phyloP scores from a whole-genome alignment of 1,284 basidiomycete genomes.

The Mrakiaceae sp. region DNA sequence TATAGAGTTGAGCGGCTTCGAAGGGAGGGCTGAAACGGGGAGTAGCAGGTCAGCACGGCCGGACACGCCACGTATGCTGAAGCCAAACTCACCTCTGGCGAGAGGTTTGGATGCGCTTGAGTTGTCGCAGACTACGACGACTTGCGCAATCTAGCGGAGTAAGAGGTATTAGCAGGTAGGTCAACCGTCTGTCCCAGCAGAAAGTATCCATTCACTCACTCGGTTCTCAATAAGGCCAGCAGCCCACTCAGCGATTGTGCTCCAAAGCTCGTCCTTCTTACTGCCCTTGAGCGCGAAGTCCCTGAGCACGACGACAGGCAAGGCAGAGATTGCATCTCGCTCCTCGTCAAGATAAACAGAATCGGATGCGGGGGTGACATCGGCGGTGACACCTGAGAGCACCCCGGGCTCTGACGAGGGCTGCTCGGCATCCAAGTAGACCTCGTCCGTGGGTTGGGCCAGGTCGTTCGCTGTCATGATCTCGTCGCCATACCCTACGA shows the following conservation, averaged over 20 bases:
- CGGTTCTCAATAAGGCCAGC: slow-evolving; percentile 67
- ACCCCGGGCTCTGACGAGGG: not conserved
- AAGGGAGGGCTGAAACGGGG: slow-evolving; percentile 54
- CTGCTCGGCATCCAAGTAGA: no score
- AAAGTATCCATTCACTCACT: slow-evolving; percentile 36
- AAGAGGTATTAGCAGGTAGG: not conserved
- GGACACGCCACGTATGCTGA: not conserved
- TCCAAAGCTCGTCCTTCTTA: slow-evolving; percentile 55
- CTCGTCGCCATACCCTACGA: slow-evolving; percentile 50
- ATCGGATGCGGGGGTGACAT: slow-evolving; percentile 19
- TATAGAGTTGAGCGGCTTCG: slow-evolving; percentile 69
- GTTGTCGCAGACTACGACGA: slow-evolving; percentile 82
- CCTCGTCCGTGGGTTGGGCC: slow-evolving; percentile 19
- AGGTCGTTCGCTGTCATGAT: slow-evolving; percentile 38
- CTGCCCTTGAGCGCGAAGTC: slow-evolving; percentile 56
- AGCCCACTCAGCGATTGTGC: slow-evolving; percentile 73
- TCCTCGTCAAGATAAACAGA: slow-evolving; percentile 29
- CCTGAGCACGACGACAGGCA: slow-evolving; percentile 76
- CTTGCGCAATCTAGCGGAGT: slow-evolving; percentile 61
- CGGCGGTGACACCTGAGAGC: slow-evolving; percentile 24
- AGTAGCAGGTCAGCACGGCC: not conserved
- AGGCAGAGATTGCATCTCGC: slow-evolving; percentile 43
- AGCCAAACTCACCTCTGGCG: slow-evolving; percentile 50
- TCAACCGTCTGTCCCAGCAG: not conserved
- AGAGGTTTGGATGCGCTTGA: slow-evolving; percentile 74